Percentiles rank a stretch among this genome's conserved stretches.
These are phyloP conservation scores for Penicillium parvum DNA, from an alignment of 495 filamentous ascomycete genomes.

Conservation along the genomic window DNA sequence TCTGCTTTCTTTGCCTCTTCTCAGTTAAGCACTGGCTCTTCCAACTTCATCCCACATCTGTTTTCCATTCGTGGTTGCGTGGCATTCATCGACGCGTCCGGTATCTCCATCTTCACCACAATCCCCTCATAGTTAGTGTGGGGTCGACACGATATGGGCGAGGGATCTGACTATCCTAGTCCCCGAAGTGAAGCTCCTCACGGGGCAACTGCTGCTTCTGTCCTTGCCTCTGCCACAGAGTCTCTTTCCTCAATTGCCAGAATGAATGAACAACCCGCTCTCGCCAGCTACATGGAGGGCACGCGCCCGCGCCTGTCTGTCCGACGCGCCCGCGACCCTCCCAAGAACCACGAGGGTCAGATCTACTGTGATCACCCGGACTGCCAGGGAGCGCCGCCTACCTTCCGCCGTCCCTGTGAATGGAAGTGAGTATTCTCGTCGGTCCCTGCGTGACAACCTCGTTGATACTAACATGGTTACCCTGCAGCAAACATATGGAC, in stretches of 20 bases:
- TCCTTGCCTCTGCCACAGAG: slow-evolving; percentile 39
- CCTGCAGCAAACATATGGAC: slow-evolving; percentile 93
- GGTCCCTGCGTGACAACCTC: not conserved
- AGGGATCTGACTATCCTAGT: slow-evolving; percentile 50
- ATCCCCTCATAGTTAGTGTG: slow-evolving; percentile 30
- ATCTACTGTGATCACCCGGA: slow-evolving; percentile 63
- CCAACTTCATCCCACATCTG: not conserved
- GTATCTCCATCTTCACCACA: slow-evolving; percentile 25
- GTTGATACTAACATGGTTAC: slow-evolving; percentile 14
- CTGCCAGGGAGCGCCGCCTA: slow-evolving; percentile 51
- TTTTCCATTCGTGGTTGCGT: slow-evolving; percentile 8
- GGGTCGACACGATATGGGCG: slow-evolving; percentile 44
- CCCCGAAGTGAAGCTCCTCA: slow-evolving; percentile 47
- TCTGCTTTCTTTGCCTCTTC: slow-evolving; percentile 7
- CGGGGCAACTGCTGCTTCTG: slow-evolving; percentile 34
- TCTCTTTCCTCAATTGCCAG: slow-evolving; percentile 33
- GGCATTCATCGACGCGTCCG: slow-evolving; percentile 20
- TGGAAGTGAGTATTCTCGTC: slow-evolving; percentile 66
- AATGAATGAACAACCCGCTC: slow-evolving; percentile 35
- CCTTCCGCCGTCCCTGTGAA: slow-evolving; percentile 80
- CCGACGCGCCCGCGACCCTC: slow-evolving; percentile 51
- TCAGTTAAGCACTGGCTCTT: slow-evolving; percentile 10
- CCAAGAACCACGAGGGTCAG: slow-evolving; percentile 61
- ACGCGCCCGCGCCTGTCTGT: slow-evolving; percentile 43
- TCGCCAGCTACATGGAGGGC: slow-evolving; percentile 38